Evolutionary conservation across 768 basidiomycete species (phyloP), one percentile per base, ranked within the genome.

Genomic region (Suillus bovinus): DNA sequence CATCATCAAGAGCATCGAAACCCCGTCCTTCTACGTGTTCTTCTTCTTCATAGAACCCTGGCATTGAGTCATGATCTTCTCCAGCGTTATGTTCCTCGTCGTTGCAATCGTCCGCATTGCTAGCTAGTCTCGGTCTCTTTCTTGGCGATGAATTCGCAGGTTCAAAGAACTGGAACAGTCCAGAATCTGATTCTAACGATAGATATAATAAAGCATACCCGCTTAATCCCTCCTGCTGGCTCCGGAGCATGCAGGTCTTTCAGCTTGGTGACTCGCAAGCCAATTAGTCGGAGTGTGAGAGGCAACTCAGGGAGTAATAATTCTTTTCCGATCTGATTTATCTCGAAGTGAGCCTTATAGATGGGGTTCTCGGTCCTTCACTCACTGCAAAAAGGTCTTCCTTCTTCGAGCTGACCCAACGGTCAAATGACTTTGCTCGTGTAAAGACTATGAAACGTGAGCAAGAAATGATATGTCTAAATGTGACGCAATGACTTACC

Each of bases 241-340:
- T 79, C 74, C 49, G 34, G 36, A 7, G 80, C 80, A 61, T 83
- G 82, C 34, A 96, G 75, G 75, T 99, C 96, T 70, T 91, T 92
- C 67, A 99, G 77, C 64, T 93, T 96, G 4, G 93, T 95, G 11
- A 96, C 82, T 50, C 96, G 81, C 31, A 99, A 77, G 6, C 96
- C 96, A 65, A 99, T 89, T 24, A 99, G 79, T 36, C 96, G 84
- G 27, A 99, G 77, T 34, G 83, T 86, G 33, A 96, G 72, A 0
- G 94, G 94, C 39, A 91, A 75, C 73, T 96, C 94, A 8, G 89
- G 83, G 61, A 88, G 80, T 16, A 99, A 79, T 14, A 98, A 80
- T 60, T 93, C 90, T 67, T 89, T 88, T 8, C 94, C 96, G 57
- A 86, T 86, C 86, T 94, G 70, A 29, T 60, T 59, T 41, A 61